Evolutionary conservation across 2,329 filamentous ascomycete genomes (phyloP), one percentile per base, ranked within the genome.

Genomic region (Aspergillus intermedius): DNA sequence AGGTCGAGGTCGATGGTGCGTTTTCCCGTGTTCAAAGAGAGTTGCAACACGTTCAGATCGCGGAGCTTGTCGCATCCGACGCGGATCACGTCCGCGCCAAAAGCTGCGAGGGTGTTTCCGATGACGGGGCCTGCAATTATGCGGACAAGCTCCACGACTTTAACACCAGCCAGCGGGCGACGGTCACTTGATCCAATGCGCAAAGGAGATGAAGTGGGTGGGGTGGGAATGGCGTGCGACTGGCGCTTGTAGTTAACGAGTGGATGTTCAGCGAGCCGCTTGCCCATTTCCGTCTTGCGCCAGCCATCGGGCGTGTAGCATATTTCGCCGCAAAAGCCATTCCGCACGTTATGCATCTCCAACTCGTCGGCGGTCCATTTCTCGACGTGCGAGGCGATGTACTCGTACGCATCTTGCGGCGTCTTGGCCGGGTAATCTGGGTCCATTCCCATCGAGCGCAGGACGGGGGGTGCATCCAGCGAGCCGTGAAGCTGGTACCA

Each of bases 401-500:
- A 46, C 9, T 46, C 23, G n/a, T 46, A 49, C 3, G 47, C 47
- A 19, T 49, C 47, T 4, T 43, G 23, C 8, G 23, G 13, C 4
- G 37, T 35, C 21, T 43, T 46, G 35, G 44, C 37, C 3, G 47
- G 43, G 17, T 45, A 45, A 3, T 46, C 46, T 34, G 65, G 61
- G 44, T 73, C 62, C 41, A 77, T 63, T 5, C 71, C 73, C 15
- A 77, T 68, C 34, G 70, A 67, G 30, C 61, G 58, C 2, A 77
- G 62, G 0, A 74, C 71, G 0, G 69, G 64, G 4, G 56, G 53
- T 0, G 73, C 66, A 17, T 73, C 57, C 44, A 78, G 65, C 2
- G 69, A 75, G 6, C 75, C 75, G 44, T 77, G 73, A 1, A 78
- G 62, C 2, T 71, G 72, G 57, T 74, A 78, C 69, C 71, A 76